These are phyloP conservation scores for Gymnopilus dilepis DNA, from an alignment of 768 basidiomycete species.

Conservation along the genomic window DNA sequence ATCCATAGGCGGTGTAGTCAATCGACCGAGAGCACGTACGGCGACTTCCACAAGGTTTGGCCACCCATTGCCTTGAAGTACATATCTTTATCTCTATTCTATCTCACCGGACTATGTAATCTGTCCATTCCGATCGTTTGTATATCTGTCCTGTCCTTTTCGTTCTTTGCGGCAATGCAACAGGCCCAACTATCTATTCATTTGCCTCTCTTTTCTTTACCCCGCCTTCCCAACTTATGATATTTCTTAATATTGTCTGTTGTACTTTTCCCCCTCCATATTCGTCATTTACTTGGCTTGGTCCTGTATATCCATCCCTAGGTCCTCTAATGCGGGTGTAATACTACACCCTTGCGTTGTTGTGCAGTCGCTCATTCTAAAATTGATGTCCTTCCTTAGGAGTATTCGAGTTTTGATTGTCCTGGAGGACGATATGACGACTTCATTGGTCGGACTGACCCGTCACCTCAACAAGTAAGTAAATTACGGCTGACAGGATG, in stretches of 20 bases:
- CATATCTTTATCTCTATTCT: conserved; percentile 20
- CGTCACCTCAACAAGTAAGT: no score
- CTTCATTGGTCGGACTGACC: no score
- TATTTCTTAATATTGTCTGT: conserved; percentile 3
- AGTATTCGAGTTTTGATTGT: background rate
- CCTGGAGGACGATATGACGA: background rate
- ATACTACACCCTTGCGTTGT: background rate
- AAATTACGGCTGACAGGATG: no score
- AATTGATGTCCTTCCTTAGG: background rate
- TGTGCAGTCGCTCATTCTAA: background rate
- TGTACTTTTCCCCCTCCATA: conserved; percentile 2
- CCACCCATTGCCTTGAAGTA: conserved; percentile 45
- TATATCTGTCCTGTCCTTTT: conserved; percentile 12
- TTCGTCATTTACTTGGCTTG: conserved; percentile 3
- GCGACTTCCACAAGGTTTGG: conserved; percentile 68
- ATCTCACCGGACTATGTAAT: conserved; percentile 16
- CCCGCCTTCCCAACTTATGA: background rate
- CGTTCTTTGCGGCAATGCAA: conserved; percentile 20
- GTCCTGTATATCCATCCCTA: conserved; percentile 1
- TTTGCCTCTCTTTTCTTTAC: background rate
- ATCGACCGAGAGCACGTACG: conserved; percentile 72
- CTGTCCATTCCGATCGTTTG: conserved; percentile 17
- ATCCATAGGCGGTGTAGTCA: conserved; percentile 48
- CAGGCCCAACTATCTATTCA: background rate
- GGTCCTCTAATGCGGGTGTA: conserved; percentile 6